Evolutionary conservation across 129 eudicot genomes (phyloP), one percentile per base, ranked within the genome.

Genomic region (Heracleum sosnowskyi): DNA sequence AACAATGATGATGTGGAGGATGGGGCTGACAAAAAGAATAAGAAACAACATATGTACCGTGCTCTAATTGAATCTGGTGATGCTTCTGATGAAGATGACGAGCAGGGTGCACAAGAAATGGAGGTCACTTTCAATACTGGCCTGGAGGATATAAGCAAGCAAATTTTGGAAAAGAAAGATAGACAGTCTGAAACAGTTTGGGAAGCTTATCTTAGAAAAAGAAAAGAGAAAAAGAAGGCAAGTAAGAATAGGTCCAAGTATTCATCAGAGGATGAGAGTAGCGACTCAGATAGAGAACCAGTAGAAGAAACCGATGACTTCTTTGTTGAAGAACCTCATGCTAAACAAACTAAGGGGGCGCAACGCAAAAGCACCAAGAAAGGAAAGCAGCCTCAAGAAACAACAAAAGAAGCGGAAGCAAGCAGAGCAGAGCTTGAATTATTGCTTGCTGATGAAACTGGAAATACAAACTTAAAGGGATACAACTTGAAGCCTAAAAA

Each of bases 41-140:
- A 83, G 73, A 94, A 89, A 80, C 76, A 83, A 36, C 93, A 94
- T 75, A 77, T 69, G 85, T 95, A 95, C 75, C 94, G 96, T 40
- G 92, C 96, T 74, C 83, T 95, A 15, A 79, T 95, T 76, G 89
- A 90, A 78, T 84, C 97, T 62, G 91, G 92, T 33, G 91, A 88
- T 57, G 90, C 83, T 73, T 91, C 93, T 12, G 97, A 81, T 82
- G 96, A 78, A 53, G 86, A 88, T 16, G 82, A 88, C 36, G 91
- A 89, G 31, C 88, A 90, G 76, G 84, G 78, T n/a, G 90, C 79
- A 47, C 91, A 88, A 84, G 97, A 95, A 17, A 95, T 95, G 98
- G 98, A 95, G 87, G 98, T 95, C 35, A 95, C 98, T 36, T 95
- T 95, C 77, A 90, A 87, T 84, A 85, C 96, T 11, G 98, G 96